Conservation (phyloP, 352 stramenopile species). For the Phytopythium boreale region DNA sequence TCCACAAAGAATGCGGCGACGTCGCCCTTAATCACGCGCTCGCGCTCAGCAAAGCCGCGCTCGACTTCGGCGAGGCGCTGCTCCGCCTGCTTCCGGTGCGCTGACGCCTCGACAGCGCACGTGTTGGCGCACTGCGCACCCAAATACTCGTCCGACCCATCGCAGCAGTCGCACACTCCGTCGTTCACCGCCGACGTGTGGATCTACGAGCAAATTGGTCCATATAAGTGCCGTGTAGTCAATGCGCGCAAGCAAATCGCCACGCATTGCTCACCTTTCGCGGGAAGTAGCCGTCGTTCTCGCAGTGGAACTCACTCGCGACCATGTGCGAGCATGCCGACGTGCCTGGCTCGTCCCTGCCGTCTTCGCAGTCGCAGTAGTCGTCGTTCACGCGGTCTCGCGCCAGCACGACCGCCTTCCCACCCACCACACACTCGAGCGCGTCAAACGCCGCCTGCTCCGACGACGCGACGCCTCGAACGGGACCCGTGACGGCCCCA, state of each 20-base stretch:
- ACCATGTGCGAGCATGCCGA: constrained; percentile 66
- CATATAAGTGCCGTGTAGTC: neutral
- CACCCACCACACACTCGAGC: constrained; percentile 35
- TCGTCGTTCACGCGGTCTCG: constrained; percentile 85
- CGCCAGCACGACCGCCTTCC: constrained; percentile 27
- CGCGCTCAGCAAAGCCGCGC: constrained; percentile 44
- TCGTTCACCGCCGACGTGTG: constrained; percentile 89
- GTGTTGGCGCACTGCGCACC: constrained; percentile 36
- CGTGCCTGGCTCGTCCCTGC: constrained; percentile 87
- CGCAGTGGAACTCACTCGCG: constrained; percentile 62
- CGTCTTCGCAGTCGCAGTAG: constrained; percentile 92
- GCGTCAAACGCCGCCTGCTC: constrained; percentile 25
- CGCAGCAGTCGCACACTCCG: constrained; percentile 97
- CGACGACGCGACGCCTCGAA: constrained; percentile 39
- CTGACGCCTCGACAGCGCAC: constrained; percentile 36
- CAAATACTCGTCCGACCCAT: constrained; percentile 91
- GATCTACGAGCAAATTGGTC: constrained; percentile 26
- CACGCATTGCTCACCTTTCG: constrained; percentile 29
- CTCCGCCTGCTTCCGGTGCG: constrained; percentile 31
- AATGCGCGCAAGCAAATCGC: neutral
- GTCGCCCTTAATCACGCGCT: constrained; percentile 33
- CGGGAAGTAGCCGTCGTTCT: constrained; percentile 60
- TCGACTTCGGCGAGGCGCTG: constrained; percentile 35
- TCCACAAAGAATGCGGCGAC: constrained; percentile 44
- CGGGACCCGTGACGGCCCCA: constrained; percentile 5